Evolutionary conservation across 768 basidiomycete genomes (phyloP).

Genomic region (Serendipita sp.): DNA sequence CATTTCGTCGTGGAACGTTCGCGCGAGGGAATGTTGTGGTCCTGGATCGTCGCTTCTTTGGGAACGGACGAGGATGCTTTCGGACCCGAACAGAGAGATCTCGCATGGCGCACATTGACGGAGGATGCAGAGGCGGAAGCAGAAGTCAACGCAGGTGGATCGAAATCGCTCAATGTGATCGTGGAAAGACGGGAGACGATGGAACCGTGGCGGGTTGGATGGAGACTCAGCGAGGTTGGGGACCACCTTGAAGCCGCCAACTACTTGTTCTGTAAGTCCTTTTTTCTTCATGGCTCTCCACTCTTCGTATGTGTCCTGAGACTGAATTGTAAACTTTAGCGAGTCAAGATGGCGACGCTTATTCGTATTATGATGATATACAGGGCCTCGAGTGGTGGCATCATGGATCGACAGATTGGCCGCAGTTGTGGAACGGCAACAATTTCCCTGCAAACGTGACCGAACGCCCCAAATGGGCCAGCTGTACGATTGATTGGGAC

Average conservation of each 20-base stretch:
- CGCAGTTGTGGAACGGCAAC: background rate
- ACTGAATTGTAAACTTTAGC: background rate
- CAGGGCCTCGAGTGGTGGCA: background rate
- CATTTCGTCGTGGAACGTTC: constrained; percentile 12
- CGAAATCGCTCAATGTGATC: background rate
- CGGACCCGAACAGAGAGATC: background rate
- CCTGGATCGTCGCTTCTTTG: constrained; percentile 11
- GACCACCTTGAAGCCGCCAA: background rate
- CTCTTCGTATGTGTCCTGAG: background rate
- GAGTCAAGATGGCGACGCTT: background rate
- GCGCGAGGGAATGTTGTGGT: constrained; percentile 12
- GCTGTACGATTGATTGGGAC: constrained; percentile 1
- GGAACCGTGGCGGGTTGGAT: background rate
- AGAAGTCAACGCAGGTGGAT: background rate
- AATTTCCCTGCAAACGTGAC: background rate
- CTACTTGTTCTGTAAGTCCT: background rate
- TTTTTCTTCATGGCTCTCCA: background rate
- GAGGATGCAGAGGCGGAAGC: background rate
- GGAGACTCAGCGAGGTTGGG: background rate
- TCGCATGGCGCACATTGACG: background rate
- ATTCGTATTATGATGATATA: background rate
- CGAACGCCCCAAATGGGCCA: background rate
- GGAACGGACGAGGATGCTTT: constrained; percentile 12
- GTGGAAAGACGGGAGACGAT: background rate
- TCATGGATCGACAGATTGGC: background rate